phyloP scores from a whole-genome alignment of 2,329 filamentous ascomycete species.

The Teratosphaeria epicoccoides region DNA sequence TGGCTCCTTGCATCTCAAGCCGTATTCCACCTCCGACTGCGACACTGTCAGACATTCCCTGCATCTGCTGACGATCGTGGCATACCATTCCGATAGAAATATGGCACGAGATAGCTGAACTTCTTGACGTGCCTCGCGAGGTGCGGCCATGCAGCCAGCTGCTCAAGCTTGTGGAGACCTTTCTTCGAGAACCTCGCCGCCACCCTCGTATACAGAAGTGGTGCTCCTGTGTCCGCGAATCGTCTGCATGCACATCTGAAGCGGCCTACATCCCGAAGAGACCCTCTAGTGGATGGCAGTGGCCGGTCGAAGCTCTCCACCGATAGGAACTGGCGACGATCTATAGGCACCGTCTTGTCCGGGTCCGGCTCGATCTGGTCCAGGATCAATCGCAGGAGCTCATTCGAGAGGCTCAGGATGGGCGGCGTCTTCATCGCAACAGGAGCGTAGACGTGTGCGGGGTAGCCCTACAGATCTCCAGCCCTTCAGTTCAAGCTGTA shows the following conservation, averaged over 20 bases:
- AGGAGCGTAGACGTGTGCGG: neutral
- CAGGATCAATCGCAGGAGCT: constrained; percentile 41
- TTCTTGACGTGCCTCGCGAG: constrained; percentile 46
- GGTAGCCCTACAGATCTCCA: neutral
- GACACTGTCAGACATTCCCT: constrained; percentile 6
- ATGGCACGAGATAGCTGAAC: constrained; percentile 51
- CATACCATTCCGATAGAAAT: constrained; percentile 46
- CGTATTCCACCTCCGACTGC: constrained; percentile 1
- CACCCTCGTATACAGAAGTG: constrained; percentile 42
- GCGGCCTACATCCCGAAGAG: constrained; percentile 34
- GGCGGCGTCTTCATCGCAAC: constrained; percentile 6
- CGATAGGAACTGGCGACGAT: constrained; percentile 41
- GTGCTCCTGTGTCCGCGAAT: constrained; percentile 41
- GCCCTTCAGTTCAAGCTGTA: neutral
- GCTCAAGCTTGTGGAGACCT: constrained; percentile 40
- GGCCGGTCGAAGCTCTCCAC: constrained; percentile 42
- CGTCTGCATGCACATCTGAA: constrained; percentile 40
- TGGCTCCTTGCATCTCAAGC: constrained; percentile 2
- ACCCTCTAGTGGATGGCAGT: constrained; percentile 31
- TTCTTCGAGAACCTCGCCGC: constrained; percentile 41
- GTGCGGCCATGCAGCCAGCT: constrained; percentile 39
- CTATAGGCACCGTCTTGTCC: constrained; percentile 40
- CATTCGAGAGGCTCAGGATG: constrained; percentile 35
- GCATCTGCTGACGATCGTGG: neutral
- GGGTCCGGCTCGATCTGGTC: constrained; percentile 43